A percentile compares a stretch with the other conserved stretches of the same genome.
Evolutionary conservation across 805 yeast genomes (phyloP).

Genomic region (Maudiozyma serrabonitensis): DNA sequence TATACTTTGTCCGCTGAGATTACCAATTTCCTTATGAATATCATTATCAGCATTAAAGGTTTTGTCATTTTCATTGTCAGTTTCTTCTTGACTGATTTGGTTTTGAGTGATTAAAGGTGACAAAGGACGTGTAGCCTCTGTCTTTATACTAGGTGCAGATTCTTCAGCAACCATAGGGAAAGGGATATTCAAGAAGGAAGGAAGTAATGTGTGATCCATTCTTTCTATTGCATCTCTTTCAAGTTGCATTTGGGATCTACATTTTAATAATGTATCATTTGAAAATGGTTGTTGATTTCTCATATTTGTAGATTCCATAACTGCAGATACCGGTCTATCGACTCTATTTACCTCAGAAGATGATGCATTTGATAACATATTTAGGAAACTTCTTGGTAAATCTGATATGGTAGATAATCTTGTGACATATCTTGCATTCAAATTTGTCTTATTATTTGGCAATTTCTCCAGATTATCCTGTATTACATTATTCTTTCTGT

Average conservation of each 20-base stretch:
- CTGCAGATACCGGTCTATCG: slow-evolving; percentile 4
- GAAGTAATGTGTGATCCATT: slow-evolving; percentile 25
- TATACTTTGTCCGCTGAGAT: not conserved
- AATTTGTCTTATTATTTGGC: not conserved
- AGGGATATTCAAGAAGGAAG: slow-evolving; percentile 14
- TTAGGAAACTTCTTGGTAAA: slow-evolving; percentile 18
- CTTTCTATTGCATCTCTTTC: slow-evolving; percentile 25
- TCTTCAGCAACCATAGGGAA: not conserved
- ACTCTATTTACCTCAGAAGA: not conserved
- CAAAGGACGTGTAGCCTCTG: slow-evolving; percentile 1
- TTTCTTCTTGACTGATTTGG: not conserved
- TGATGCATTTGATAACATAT: slow-evolving; percentile 5
- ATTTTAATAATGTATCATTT: not conserved
- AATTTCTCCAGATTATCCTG: not conserved
- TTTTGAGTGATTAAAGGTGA: slow-evolving; percentile 8
- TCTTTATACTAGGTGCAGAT: not conserved
- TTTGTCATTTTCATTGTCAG: not conserved
- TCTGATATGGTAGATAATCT: slow-evolving; percentile 26
- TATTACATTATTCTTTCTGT: not conserved
- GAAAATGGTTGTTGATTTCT: not conserved
- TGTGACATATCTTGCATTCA: slow-evolving; percentile 13
- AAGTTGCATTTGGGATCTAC: slow-evolving; percentile 12
- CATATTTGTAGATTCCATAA: not conserved
- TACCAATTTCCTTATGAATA: not conserved
- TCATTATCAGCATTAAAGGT: not conserved